Percentiles rank a stretch among this genome's conserved stretches.
phyloP scores from a whole-genome alignment of 2,329 filamentous ascomycete species.

The Fusarium avenaceum region DNA sequence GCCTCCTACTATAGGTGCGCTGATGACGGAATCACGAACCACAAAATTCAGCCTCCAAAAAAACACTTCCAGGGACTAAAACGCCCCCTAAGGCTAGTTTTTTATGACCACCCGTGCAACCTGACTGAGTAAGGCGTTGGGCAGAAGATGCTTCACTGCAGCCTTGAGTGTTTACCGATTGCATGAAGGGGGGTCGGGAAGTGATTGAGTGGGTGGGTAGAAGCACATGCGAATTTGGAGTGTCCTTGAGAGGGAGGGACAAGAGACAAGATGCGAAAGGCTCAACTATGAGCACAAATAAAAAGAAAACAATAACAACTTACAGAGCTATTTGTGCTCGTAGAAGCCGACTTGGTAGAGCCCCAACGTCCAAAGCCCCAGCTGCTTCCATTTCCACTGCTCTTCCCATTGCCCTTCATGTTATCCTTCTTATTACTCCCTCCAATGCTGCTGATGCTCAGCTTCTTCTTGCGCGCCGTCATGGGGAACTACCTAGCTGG shows the following conservation, averaged over 20 bases:
- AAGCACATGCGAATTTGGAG: constrained; percentile 23
- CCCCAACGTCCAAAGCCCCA: constrained; percentile 42
- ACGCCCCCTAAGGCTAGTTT: constrained; percentile 21
- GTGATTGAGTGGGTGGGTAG: constrained; percentile 20
- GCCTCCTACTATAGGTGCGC: constrained; percentile 3
- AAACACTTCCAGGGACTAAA: constrained; percentile 25
- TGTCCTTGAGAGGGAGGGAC: not conserved
- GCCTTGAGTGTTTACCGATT: not conserved
- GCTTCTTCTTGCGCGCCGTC: constrained; percentile 35
- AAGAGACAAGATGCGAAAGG: constrained; percentile 12
- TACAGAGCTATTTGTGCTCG: constrained; percentile 22
- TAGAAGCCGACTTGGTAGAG: constrained; percentile 25
- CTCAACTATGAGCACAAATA: not conserved
- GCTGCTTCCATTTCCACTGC: constrained; percentile 26
- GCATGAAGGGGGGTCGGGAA: constrained; percentile 3
- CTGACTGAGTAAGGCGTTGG: constrained; percentile 32
- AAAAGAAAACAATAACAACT: not conserved
- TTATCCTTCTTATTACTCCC: constrained; percentile 32
- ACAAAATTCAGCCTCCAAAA: constrained; percentile 1
- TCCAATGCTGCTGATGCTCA: constrained; percentile 38
- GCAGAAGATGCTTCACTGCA: not conserved
- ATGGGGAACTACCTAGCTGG: constrained; percentile 15
- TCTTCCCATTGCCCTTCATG: constrained; percentile 32
- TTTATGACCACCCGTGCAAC: constrained; percentile 5
- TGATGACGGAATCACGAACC: constrained; percentile 34